phyloP scores from a whole-genome alignment of 192 early-diverging fungal species.

The Podila horticola region DNA sequence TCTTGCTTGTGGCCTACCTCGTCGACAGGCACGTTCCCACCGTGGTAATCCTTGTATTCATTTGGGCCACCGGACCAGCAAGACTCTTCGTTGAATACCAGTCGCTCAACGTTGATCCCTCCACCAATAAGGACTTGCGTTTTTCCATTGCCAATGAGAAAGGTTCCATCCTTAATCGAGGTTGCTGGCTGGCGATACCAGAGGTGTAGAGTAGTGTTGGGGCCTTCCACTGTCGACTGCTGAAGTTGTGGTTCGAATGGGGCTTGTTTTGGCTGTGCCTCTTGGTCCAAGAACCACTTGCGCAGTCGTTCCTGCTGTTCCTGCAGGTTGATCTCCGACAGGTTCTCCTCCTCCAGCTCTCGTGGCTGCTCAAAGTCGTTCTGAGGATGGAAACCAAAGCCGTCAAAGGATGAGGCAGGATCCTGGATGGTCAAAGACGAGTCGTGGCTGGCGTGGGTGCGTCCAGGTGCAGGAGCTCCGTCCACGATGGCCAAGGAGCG shows the following conservation, averaged over 20 bases:
- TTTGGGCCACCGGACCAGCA: constrained; percentile 46
- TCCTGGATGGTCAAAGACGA: neutral
- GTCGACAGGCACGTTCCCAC: constrained; percentile 22
- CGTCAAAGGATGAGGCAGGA: neutral
- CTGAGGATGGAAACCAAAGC: neutral
- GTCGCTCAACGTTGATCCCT: constrained; percentile 28
- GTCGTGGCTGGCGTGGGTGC: neutral
- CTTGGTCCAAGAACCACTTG: too few species aligned
- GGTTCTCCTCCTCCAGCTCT: too few species aligned
- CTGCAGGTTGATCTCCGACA: too few species aligned
- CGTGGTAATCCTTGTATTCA: constrained; percentile 14
- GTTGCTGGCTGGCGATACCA: constrained; percentile 33
- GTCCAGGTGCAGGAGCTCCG: neutral
- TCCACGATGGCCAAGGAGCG: neutral
- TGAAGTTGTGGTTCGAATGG: neutral
- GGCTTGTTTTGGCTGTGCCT: too few species aligned
- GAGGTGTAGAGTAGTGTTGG: constrained; percentile 17
- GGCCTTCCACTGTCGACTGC: neutral
- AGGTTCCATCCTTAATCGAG: constrained; percentile 5
- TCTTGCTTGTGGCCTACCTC: constrained; percentile 13
- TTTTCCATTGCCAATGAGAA: constrained; percentile 36
- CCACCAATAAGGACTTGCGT: constrained; percentile 28
- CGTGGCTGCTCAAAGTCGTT: too few species aligned
- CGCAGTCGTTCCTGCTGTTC: too few species aligned
- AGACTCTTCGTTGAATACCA: constrained; percentile 23